phyloP scores from a whole-genome alignment of 2,329 filamentous ascomycete species.

The Fusarium multiceps region DNA sequence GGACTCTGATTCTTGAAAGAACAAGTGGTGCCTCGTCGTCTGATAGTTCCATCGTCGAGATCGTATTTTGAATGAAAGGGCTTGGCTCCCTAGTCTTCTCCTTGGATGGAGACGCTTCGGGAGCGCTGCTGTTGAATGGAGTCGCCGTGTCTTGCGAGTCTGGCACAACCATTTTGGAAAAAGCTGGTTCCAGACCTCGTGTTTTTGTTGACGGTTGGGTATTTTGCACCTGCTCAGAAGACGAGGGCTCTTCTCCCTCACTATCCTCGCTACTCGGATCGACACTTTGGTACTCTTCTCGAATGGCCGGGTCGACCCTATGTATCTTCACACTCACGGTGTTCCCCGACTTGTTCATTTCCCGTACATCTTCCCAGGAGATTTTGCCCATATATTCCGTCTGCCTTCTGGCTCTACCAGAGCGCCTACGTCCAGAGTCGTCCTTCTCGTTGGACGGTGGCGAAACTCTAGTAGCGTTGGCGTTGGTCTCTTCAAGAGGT shows the following conservation, averaged over 20 bases:
- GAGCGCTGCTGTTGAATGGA: constrained; percentile 39
- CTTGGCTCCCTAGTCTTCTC: neutral
- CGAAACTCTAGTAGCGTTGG: neutral
- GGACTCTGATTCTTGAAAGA: constrained; percentile 21
- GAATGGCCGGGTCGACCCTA: neutral
- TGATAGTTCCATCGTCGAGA: constrained; percentile 46
- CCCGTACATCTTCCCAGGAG: constrained; percentile 44
- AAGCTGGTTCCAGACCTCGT: neutral
- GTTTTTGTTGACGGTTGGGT: neutral
- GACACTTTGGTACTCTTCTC: constrained; percentile 18
- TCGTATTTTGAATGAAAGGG: neutral
- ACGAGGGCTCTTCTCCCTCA: neutral
- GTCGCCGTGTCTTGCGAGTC: constrained; percentile 47
- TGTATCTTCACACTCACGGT: constrained; percentile 31
- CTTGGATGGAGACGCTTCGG: constrained; percentile 13
- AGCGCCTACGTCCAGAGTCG: constrained; percentile 36
- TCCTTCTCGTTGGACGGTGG: constrained; percentile 11
- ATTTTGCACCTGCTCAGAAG: neutral
- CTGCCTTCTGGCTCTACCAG: constrained; percentile 46
- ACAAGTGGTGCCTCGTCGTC: constrained; percentile 53
- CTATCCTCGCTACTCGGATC: constrained; percentile 13
- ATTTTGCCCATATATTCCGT: constrained; percentile 48
- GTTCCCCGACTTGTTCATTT: constrained; percentile 15
- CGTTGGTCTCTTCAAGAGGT: neutral
- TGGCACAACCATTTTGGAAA: constrained; percentile 34